phyloP scores from a whole-genome alignment of 768 basidiomycete species.

The Hirschioporus abietinus region DNA sequence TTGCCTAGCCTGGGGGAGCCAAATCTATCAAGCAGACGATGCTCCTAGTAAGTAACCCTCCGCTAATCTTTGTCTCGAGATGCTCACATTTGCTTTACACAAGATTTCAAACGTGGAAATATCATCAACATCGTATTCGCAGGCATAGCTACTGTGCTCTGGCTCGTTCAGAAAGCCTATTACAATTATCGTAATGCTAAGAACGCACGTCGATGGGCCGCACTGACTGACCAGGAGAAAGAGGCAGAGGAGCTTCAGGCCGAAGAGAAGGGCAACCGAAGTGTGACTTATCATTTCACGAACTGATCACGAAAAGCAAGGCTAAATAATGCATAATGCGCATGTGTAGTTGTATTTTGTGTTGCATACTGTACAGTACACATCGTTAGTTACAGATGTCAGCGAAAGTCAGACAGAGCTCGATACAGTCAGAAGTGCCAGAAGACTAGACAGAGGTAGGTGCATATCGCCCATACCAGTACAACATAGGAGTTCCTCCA shows the following conservation, averaged over 20 bases:
- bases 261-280: slow-evolving; percentile 29
- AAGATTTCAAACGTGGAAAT: slow-evolving; percentile 32
- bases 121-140: slow-evolving; percentile 33
- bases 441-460: background rate
- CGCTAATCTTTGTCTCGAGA: background rate
- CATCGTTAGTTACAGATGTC: background rate
- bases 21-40: slow-evolving; percentile 34
- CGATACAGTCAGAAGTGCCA: background rate
- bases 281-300: slow-evolving; percentile 30
- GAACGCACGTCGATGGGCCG: slow-evolving; percentile 18
- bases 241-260: slow-evolving; percentile 22
- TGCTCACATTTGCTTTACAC: background rate
- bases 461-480: background rate
- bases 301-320: slow-evolving; percentile 12
- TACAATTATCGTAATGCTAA: slow-evolving; percentile 25
- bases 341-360: background rate
- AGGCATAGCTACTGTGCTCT: slow-evolving; percentile 25
- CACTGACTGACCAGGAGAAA: slow-evolving; percentile 22
- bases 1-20: slow-evolving; percentile 14
- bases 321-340: background rate
- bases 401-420: background rate
- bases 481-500: background rate
- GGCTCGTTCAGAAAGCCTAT: slow-evolving; percentile 30
- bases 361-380: background rate
- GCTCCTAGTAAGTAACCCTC: slow-evolving; percentile 24